Conservation (phyloP, 2,329 filamentous ascomycete species). For the Tympanopsis confertula region DNA sequence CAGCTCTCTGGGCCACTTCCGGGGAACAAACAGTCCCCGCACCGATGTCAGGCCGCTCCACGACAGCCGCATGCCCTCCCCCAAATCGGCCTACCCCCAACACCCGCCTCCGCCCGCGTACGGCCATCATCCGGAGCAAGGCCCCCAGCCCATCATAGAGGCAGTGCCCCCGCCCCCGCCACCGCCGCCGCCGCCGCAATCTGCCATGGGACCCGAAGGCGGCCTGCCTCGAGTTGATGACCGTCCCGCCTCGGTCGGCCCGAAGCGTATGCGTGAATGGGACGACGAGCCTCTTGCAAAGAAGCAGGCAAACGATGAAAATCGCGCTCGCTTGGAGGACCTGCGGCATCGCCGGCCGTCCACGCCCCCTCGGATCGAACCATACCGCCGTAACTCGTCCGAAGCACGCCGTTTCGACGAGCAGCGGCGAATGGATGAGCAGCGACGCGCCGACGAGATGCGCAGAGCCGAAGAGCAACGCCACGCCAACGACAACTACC, state of each 20-base stretch:
- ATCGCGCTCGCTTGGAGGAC: conserved; percentile 74
- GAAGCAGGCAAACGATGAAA: conserved; percentile 83
- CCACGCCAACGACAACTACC: conserved; percentile 67
- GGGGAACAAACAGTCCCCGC: conserved; percentile 65
- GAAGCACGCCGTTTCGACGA: conserved; percentile 58
- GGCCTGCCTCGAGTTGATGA: conserved; percentile 56
- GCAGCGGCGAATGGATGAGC: conserved; percentile 45
- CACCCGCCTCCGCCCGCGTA: conserved; percentile 49
- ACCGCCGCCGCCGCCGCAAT: conserved; percentile 43
- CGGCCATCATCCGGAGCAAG: conserved; percentile 56
- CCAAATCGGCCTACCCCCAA: conserved; percentile 73
- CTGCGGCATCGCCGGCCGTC: conserved; percentile 68
- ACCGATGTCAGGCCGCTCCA: conserved; percentile 72
- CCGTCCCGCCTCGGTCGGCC: conserved; percentile 65
- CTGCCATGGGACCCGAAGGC: conserved; percentile 49
- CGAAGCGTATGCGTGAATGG: conserved; percentile 86
- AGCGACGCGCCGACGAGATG: conserved; percentile 38
- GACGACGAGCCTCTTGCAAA: conserved; percentile 71
- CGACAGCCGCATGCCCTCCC: conserved; percentile 79
- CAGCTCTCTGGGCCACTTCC: conserved; percentile 58
- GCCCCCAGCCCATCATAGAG: conserved; percentile 46
- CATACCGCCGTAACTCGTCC: conserved; percentile 68
- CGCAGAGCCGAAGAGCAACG: conserved; percentile 53
- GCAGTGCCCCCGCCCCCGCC: conserved; percentile 57
- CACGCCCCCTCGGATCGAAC: conserved; percentile 53